Evolutionary conservation across 163 green algal genomes (phyloP).

Genomic region (Chlamydomonas reinhardtii): DNA sequence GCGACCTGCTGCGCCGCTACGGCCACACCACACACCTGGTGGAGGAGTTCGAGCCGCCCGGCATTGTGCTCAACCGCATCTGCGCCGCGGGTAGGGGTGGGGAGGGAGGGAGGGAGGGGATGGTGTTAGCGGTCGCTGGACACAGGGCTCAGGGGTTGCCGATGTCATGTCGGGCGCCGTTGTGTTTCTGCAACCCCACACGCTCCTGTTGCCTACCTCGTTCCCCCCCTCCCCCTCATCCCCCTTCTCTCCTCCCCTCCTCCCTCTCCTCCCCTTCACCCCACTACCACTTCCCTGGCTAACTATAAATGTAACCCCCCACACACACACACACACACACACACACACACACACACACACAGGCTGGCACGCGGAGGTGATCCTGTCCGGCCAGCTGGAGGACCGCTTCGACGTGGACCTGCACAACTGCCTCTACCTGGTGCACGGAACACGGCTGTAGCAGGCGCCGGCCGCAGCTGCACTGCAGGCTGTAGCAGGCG

Average conservation of each 20-base stretch:
- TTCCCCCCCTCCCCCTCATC: no score
- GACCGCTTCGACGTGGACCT: constrained; percentile 57
- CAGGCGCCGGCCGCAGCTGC: no score
- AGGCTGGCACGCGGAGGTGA: constrained; percentile 55
- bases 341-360: not conserved
- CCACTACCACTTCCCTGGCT: no score
- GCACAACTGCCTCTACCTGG: constrained; percentile 59
- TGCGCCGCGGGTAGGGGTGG: constrained; percentile 17
- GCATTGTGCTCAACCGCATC: constrained; percentile 54
- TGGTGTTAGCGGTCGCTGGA: not conserved
- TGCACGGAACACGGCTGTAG: constrained; percentile 32
- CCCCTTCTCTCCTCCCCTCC: no score
- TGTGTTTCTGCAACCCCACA: no score
- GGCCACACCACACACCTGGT: constrained; percentile 56
- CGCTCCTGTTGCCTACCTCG: no score
- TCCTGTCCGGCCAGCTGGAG: constrained; percentile 53
- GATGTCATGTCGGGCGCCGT: no score
- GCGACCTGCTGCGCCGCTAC: constrained; percentile 57
- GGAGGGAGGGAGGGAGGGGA: not conserved
- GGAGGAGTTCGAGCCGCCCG: constrained; percentile 58
- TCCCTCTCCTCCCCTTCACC: no score
- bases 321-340: no score
- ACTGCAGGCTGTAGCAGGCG: not conserved
- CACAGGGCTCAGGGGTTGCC: no score
- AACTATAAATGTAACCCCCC: no score